A percentile compares a stretch with the other conserved stretches of the same genome.
These are phyloP conservation scores for Verticillium nonalfalfae DNA, from an alignment of 2,329 filamentous ascomycete genomes.

Conservation along the genomic window DNA sequence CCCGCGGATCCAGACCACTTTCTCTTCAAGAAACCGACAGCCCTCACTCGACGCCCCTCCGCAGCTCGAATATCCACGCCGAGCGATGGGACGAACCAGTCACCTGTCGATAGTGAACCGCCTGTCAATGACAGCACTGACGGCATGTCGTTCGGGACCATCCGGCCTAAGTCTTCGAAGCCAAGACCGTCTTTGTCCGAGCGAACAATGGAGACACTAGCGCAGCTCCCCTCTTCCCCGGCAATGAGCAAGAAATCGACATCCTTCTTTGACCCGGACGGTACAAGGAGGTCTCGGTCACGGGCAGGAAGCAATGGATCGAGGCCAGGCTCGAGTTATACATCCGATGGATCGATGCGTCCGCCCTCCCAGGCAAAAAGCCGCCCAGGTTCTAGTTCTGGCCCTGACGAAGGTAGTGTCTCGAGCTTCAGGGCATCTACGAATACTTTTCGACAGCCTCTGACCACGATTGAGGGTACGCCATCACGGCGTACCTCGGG, in stretches of 20 bases:
- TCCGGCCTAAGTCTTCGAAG: constrained; percentile 14
- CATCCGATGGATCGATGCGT: constrained; percentile 49
- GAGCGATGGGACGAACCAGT: constrained; percentile 1
- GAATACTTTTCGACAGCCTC: constrained; percentile 34
- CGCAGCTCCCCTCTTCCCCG: constrained; percentile 73
- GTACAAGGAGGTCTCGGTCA: constrained; percentile 48
- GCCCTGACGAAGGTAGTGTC: constrained; percentile 31
- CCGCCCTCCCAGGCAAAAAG: constrained; percentile 43
- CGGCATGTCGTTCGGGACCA: constrained; percentile 8
- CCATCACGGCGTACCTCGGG: constrained; percentile 26
- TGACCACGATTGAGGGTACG: constrained; percentile 36
- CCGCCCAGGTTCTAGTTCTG: constrained; percentile 49
- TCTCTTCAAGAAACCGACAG: constrained; percentile 7
- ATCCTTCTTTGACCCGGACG: constrained; percentile 65
- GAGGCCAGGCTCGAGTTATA: constrained; percentile 54
- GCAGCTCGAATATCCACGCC: constrained; percentile 9
- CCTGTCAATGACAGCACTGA: constrained; percentile 11
- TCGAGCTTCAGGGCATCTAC: constrained; percentile 36
- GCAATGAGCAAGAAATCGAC: constrained; percentile 59
- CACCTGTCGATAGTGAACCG: constrained; percentile 1
- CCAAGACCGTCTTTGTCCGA: constrained; percentile 64
- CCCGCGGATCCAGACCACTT: constrained; percentile 3
- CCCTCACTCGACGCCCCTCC: constrained; percentile 22
- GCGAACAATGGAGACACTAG: constrained; percentile 77
- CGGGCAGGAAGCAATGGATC: constrained; percentile 38